Conservation (phyloP, 2,329 filamentous ascomycete genomes). For the Hymenoscyphus fructigenus region DNA sequence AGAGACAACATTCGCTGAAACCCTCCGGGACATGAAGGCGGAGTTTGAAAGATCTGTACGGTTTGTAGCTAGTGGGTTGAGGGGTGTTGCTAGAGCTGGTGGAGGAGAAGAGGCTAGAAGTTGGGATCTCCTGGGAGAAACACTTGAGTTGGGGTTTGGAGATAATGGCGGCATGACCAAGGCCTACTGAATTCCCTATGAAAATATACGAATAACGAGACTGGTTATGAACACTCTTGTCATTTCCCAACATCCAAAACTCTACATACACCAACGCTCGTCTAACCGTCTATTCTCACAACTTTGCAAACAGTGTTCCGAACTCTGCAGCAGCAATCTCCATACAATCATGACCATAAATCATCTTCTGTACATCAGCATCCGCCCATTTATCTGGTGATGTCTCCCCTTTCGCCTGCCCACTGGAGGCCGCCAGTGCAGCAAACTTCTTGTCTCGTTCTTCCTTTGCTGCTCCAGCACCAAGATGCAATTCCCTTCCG, state of each 20-base stretch:
- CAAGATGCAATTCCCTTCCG: constrained; percentile 56
- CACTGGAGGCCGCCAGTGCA: constrained; percentile 42
- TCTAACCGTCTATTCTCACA: constrained; percentile 8
- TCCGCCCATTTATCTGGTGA: constrained; percentile 70
- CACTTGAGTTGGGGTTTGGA: constrained; percentile 58
- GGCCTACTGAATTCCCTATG: neutral
- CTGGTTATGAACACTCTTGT: neutral
- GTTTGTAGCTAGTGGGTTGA: constrained; percentile 72
- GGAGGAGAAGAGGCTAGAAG: constrained; percentile 54
- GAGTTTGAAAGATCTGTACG: constrained; percentile 65
- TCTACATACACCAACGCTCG: neutral
- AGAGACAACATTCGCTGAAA: constrained; percentile 47
- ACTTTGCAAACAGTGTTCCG: constrained; percentile 35
- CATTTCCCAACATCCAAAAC: neutral
- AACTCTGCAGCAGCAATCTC: constrained; percentile 53
- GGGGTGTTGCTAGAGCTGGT: constrained; percentile 72
- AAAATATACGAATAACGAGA: neutral
- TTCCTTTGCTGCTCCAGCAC: constrained; percentile 57
- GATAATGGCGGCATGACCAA: neutral
- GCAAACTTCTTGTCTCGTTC: constrained; percentile 58
- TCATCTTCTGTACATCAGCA: constrained; percentile 65
- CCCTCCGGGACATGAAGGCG: constrained; percentile 55
- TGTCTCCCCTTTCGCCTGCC: constrained; percentile 39
- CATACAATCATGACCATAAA: constrained; percentile 64
- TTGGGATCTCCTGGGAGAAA: constrained; percentile 82